Evolutionary conservation across 2,329 filamentous ascomycete genomes (phyloP), one percentile per base, ranked within the genome.

Genomic region (Epichloe typhina): DNA sequence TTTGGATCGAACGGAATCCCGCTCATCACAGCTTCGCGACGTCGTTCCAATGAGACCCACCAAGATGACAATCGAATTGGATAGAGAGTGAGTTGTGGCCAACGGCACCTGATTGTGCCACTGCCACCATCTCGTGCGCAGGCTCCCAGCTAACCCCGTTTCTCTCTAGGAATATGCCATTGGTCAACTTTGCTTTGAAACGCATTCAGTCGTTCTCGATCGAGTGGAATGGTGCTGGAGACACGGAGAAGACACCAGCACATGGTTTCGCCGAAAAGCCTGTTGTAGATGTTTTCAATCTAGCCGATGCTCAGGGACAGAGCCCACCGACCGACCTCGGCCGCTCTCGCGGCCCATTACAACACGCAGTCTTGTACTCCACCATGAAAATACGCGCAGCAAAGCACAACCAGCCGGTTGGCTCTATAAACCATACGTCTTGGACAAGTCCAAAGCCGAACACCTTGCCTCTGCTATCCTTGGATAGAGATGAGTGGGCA

Each of bases 391-490:
- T 57, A n/a, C 55, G 55, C 15, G 54, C 52, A 8, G 53, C 53
- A 2, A 54, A 54, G 26, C 50, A 59, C 40, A 56, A 58, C 35
- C 52, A 50, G 19, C 58, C 58, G 3, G 57, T 57, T 43, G 58
- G 54, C n/a, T 54, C 54, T 9, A 50, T 59, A 23, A 59, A 58
- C 33, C 57, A 56, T 47, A 58, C 54, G 0, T 59, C 57, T 3
- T 59, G 56, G 55, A 39, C 56, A 2, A 49, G 47, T 19, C 41
- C 49, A 2, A 41, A 54, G 8, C 35, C 56, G 4, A 38, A 31
- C 3, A 42, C 51, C 19, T 45, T 38, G 23, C 58, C 58, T 2
- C 49, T 59, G 9, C 52, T 59, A 6, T 51, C 56, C 8, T 17
- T 57, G 4, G 41, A 54, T 11, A 45, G 48, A 2, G 46, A 51